Conservation (phyloP, 306 rosid genomes). For the Quillaja saponaria region DNA sequence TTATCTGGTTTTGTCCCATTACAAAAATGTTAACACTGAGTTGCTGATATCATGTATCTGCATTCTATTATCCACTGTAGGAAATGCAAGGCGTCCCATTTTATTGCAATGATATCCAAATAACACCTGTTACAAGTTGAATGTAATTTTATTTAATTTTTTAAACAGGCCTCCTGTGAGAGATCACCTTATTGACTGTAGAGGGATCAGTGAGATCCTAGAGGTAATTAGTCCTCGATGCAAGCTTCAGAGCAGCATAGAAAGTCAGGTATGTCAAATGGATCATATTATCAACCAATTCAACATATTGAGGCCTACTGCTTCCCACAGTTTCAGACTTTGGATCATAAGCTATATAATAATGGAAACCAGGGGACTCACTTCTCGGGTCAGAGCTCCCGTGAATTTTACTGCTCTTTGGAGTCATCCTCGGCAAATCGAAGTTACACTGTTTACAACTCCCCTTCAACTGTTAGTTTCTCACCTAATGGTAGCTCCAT, state of each 20-base stretch:
- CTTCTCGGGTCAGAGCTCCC: constrained; percentile 39
- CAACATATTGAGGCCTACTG: constrained; percentile 64
- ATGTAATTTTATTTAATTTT: neutral
- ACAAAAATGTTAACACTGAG: neutral
- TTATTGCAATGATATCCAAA: constrained; percentile 22
- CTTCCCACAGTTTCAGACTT: constrained; percentile 57
- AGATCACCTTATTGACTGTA: constrained; percentile 7
- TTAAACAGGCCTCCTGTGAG: constrained; percentile 3
- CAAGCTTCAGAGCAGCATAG: constrained; percentile 75
- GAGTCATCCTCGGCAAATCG: constrained; percentile 72
- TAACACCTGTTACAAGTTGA: constrained; percentile 10
- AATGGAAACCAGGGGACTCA: constrained; percentile 51
- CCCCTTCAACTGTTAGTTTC: constrained; percentile 66
- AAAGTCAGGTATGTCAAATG: constrained; percentile 56
- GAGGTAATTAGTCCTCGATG: constrained; percentile 42
- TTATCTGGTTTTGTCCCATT: too few relatives aligned
- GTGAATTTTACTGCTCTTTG: constrained; percentile 67
- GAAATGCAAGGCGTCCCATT: constrained; percentile 9
- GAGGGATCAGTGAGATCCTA: constrained; percentile 8
- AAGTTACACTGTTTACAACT: constrained; percentile 41
- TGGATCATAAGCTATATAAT: constrained; percentile 47
- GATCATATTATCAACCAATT: constrained; percentile 55
- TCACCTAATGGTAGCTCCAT: constrained; percentile 69
- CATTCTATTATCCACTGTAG: constrained; percentile 17
- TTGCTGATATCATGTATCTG: constrained; percentile 16